Evolutionary conservation across 75 land plant species (phyloP), one percentile per base, ranked within the genome.

Genomic region (Larix kaempferi): DNA sequence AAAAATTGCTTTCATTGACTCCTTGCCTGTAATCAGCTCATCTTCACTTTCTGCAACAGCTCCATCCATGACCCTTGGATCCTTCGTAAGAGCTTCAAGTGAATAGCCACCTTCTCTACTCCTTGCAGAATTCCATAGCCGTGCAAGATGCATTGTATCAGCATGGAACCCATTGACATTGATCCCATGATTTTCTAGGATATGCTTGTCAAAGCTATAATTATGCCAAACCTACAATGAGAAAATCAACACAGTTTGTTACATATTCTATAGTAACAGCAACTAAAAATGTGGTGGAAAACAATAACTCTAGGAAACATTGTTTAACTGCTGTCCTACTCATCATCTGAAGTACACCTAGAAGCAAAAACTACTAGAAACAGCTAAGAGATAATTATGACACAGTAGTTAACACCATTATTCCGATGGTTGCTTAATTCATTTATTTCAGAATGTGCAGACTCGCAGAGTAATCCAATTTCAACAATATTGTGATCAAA

Each of bases 81-180:
- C 90, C 23, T 85, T 59, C 21, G 93, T 87, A 37, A 96, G 88
- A 72, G 93, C 92, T 85, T 96, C 99, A 44, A 96, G 91, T 26
- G 97, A 94, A 84, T 96, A 96, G 15, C 97, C 96, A 80, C 96
- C 97, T 60, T 81, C 78, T 13, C 39, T 56, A 13, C 84, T 71
- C 54, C 99, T 87, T 59, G 95, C 93, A 78, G 99, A 96, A 84
- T 96, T 86, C 91, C 91, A 92, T 11, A 96, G 82, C 25, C 97
- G 89, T 60, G 99, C 99, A 87, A 96, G 92, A 80, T 96, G 99
- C 94, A 94, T 92, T 26, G 99, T 96, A 76, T 96, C 99, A 26
- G 93, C 97, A 85, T 94, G 86, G 71, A 96, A 94, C 11, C 99
- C 99, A 77, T 87, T 73, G 71, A 89, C 78, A 67, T 87, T 85